phyloP scores from a whole-genome alignment of 495 filamentous ascomycete species.

The Podospora didyma region DNA sequence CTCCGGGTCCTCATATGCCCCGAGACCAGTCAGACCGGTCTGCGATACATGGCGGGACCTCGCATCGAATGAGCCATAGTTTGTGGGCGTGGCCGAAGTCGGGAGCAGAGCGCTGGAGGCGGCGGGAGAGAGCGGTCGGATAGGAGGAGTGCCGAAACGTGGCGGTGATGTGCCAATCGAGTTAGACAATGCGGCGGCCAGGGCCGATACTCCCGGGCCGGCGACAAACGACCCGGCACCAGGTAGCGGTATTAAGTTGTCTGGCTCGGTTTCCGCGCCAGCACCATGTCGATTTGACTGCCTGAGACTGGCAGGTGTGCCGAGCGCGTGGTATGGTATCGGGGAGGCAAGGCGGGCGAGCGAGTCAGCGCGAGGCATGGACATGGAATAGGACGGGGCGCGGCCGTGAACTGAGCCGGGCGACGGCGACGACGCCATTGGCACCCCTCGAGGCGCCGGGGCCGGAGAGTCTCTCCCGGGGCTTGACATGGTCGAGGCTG shows the following conservation, averaged over 20 bases:
- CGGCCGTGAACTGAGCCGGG: conserved; percentile 38
- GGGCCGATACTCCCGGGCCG: conserved; percentile 71
- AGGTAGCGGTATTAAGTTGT: conserved; percentile 46
- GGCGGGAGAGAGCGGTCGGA: conserved; percentile 52
- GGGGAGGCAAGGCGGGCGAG: conserved; percentile 72
- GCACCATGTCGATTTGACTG: conserved; percentile 8
- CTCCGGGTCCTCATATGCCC: conserved; percentile 71
- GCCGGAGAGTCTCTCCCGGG: conserved; percentile 30
- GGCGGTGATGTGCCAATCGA: conserved; percentile 58
- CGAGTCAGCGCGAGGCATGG: conserved; percentile 58
- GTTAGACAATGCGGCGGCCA: conserved; percentile 69
- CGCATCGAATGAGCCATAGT: conserved; percentile 76
- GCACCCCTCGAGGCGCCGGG: conserved; percentile 27
- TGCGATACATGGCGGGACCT: conserved; percentile 44
- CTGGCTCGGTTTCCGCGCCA: conserved; percentile 28
- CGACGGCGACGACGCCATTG: conserved; percentile 41
- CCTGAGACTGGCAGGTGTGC: conserved; percentile 5
- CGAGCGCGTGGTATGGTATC: conserved; percentile 35
- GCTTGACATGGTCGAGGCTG: conserved; percentile 32
- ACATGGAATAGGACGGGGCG: conserved; percentile 35
- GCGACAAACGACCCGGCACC: conserved; percentile 47
- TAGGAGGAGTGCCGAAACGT: conserved; percentile 54
- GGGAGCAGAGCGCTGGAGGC: conserved; percentile 42
- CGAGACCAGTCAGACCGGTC: conserved; percentile 32
- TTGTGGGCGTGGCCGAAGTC: conserved; percentile 52